Base-by-base conservation (phyloP, 1,284 basidiomycete species). In the Dichomitus squalens region DNA sequence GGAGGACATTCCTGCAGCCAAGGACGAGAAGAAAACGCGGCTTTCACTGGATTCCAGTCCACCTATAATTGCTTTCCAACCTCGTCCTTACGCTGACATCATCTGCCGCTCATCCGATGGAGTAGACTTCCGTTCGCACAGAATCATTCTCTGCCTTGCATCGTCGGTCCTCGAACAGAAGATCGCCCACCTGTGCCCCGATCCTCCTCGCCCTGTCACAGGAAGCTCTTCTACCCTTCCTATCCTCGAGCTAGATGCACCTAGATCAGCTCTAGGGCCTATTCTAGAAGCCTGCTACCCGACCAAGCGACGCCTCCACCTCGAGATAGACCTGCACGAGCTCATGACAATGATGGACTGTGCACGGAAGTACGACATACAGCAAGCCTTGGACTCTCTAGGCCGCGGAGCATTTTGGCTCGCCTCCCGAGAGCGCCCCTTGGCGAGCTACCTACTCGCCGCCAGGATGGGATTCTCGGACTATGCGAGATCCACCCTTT, bases 61-160 rank as follows among this genome's bases (percentile, higher is more conserved):
- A n/a, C 11, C 27, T 23, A 12, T 31, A 7, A 23, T 52, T n/a
- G 9, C 38, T 11, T 57, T 40, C 34, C 43, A 50, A 25, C n/a
- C 48, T 16, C 49, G 55, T n/a, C 55, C 55, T 12, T 57, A 48
- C 40, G 44, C 41, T 8, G 58, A 55, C 36, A 54, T 59, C 49
- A 25, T 59, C 40, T 49, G 47, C 27, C 43, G 46, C 8, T 59
- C 57, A 2, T 52, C 57, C 2, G 57, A 59, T 12, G 43, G 52
- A n/a, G 20, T 31, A 2, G 43, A 48, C 14, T 48, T 55, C 21
- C 47, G 9, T 14, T 9, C 53, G 14, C 57, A 59, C 25, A 38
- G 46, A 12, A 51, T 54, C 23, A 33, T 59, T 21, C 53, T 59
- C 16, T 31, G 52, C 20, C 31, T 53, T 21, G 47, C 52, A 5